Evolutionary conservation across 2,329 filamentous ascomycete genomes (phyloP).

Genomic region (Talaromyces sp.): DNA sequence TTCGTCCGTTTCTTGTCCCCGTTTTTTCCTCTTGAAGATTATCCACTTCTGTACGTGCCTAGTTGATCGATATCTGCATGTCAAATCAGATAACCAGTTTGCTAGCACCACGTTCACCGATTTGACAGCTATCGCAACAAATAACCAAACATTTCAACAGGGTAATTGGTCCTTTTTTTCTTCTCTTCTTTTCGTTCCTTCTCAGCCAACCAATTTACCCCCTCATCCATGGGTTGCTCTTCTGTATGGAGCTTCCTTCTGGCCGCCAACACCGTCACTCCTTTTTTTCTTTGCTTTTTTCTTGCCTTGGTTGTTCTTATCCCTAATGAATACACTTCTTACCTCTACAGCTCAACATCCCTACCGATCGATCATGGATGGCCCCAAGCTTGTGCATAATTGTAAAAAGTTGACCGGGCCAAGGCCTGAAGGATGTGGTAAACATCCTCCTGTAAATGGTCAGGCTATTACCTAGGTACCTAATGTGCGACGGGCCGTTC

Average conservation of each 20-base stretch:
- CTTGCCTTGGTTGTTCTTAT: not conserved
- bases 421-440: conserved; percentile 25
- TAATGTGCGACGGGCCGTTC: conserved; percentile 42
- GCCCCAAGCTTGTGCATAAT: conserved; percentile 7
- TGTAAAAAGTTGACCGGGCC: conserved; percentile 14
- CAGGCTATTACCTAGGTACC: conserved; percentile 12
- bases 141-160: not conserved
- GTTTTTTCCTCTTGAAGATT: conserved; percentile 1
- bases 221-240: conserved; percentile 17
- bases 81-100: conserved; percentile 1
- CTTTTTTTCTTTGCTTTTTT: not conserved
- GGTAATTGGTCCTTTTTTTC: not conserved
- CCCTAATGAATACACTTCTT: not conserved
- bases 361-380: conserved; percentile 10
- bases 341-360: conserved; percentile 1
- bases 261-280: not conserved
- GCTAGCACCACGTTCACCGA: conserved; percentile 12
- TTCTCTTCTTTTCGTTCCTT: not conserved
- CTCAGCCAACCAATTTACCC: conserved; percentile 8
- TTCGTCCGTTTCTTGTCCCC: not conserved
- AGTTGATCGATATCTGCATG: conserved; percentile 3
- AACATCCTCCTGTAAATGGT: conserved; percentile 37
- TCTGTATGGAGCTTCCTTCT: not conserved
- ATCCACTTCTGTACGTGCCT: conserved; percentile 1
- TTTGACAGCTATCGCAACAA: conserved; percentile 5